These are phyloP conservation scores for Quillaja saponaria DNA, from an alignment of 306 rosid genomes.

Conservation along the genomic window DNA sequence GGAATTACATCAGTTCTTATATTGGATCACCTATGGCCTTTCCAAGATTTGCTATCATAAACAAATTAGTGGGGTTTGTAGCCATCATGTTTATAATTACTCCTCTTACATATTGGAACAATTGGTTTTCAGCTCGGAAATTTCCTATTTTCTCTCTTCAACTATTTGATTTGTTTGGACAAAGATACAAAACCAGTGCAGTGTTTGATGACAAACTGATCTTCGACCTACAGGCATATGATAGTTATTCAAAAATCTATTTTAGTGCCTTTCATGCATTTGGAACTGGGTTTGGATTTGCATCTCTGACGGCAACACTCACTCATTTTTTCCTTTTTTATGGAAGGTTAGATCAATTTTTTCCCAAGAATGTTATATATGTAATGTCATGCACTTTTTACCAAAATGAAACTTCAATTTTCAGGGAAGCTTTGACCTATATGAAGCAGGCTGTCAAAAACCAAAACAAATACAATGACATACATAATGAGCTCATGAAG, in stretches of 20 bases:
- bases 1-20: slow-evolving; percentile 54
- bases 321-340: slow-evolving; percentile 56
- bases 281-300: slow-evolving; percentile 63
- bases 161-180: slow-evolving; percentile 47
- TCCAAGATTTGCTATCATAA: slow-evolving; percentile 62
- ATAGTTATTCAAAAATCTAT: slow-evolving; percentile 31
- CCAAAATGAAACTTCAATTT: too few species aligned
- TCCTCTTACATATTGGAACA: slow-evolving; percentile 43
- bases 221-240: slow-evolving; percentile 37
- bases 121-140: slow-evolving; percentile 45
- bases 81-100: slow-evolving; percentile 53
- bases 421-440: too few species aligned
- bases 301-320: slow-evolving; percentile 56
- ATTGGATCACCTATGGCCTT: slow-evolving; percentile 60
- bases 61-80: slow-evolving; percentile 45
- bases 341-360: too few species aligned
- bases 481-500: slow-evolving; percentile 58
- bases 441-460: too few species aligned
- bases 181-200: slow-evolving; percentile 34
- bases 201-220: slow-evolving; percentile 45
- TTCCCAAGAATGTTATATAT: too few species aligned
- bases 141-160: slow-evolving; percentile 51
- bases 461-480: too few species aligned
- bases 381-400: too few species aligned
- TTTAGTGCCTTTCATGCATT: slow-evolving; percentile 61